phyloP scores from a whole-genome alignment of 768 basidiomycete genomes.

The Daedalea quercina region DNA sequence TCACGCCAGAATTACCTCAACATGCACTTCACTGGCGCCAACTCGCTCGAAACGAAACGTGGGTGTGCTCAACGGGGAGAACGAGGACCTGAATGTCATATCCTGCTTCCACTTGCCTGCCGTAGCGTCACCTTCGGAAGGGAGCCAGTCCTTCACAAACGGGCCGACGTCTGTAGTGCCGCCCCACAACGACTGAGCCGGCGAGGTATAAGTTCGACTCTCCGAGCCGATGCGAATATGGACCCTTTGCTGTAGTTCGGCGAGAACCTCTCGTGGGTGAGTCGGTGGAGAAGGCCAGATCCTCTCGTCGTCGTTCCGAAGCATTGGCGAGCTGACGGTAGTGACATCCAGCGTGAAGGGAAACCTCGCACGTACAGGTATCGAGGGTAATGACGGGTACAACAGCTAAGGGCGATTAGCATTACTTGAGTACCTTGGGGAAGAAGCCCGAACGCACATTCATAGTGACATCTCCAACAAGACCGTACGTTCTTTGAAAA shows the following conservation, averaged over 20 bases:
- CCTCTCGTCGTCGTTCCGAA: background rate
- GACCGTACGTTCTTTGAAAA: slow-evolving; percentile 16
- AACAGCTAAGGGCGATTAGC: slow-evolving; percentile 8
- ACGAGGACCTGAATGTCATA: background rate
- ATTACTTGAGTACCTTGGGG: background rate
- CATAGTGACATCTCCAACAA: slow-evolving; percentile 9
- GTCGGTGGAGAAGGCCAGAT: slow-evolving; percentile 14
- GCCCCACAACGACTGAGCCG: background rate
- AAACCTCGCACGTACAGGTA: slow-evolving; percentile 13
- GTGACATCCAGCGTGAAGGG: slow-evolving; percentile 15
- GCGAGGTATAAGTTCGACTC: background rate
- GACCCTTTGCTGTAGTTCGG: background rate
- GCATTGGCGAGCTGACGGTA: slow-evolving; percentile 10
- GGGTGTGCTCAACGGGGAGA: background rate
- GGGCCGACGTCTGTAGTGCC: slow-evolving; percentile 11
- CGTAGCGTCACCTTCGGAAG: background rate
- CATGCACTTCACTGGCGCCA: background rate
- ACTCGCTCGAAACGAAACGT: background rate
- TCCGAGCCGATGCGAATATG: background rate
- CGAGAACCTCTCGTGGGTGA: slow-evolving; percentile 6
- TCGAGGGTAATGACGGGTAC: background rate
- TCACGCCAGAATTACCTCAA: background rate
- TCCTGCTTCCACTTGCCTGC: slow-evolving; percentile 1
- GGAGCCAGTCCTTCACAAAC: slow-evolving; percentile 11
- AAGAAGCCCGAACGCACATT: slow-evolving; percentile 7